Conservation (phyloP, 768 basidiomycete genomes). For the Cytidiella melzeri region DNA sequence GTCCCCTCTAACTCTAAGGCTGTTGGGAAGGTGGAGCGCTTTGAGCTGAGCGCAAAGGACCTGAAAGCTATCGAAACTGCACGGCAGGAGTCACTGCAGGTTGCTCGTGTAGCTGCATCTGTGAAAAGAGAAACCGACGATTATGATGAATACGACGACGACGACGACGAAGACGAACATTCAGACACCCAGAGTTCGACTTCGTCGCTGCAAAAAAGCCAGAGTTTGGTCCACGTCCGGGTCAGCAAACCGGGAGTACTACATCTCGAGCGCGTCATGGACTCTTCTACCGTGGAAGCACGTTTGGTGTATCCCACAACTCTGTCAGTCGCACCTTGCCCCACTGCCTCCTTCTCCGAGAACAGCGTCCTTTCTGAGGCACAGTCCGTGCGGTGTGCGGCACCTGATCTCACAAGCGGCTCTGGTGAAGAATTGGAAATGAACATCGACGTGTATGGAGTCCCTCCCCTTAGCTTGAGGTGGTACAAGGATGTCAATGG, state of each 20-base stretch:
- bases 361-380: conserved; percentile 32
- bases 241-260: conserved; percentile 69
- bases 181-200: conserved; percentile 27
- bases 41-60: conserved; percentile 57
- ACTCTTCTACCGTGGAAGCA: conserved; percentile 65
- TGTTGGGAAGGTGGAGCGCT: conserved; percentile 41
- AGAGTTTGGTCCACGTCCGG: conserved; percentile 67
- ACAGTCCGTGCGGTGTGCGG: conserved; percentile 52
- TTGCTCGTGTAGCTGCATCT: conserved; percentile 32
- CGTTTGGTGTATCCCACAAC: conserved; percentile 60
- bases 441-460: conserved; percentile 62
- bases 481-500: conserved; percentile 71
- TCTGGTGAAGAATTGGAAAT: conserved; percentile 54
- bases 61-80: conserved; percentile 60
- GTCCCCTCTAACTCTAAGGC: conserved; percentile 23
- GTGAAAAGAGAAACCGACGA: conserved; percentile 35
- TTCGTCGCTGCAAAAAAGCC: conserved; percentile 61
- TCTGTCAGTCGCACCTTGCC: conserved; percentile 77
- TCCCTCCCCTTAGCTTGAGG: conserved; percentile 70
- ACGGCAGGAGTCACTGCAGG: conserved; percentile 46
- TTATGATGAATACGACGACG: conserved; percentile 71
- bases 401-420: conserved; percentile 23
- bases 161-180: conserved; percentile 26
- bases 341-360: conserved; percentile 57
- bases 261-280: conserved; percentile 67